Conservation (phyloP, 1,284 basidiomycete species). For the Trametes versicolor region DNA sequence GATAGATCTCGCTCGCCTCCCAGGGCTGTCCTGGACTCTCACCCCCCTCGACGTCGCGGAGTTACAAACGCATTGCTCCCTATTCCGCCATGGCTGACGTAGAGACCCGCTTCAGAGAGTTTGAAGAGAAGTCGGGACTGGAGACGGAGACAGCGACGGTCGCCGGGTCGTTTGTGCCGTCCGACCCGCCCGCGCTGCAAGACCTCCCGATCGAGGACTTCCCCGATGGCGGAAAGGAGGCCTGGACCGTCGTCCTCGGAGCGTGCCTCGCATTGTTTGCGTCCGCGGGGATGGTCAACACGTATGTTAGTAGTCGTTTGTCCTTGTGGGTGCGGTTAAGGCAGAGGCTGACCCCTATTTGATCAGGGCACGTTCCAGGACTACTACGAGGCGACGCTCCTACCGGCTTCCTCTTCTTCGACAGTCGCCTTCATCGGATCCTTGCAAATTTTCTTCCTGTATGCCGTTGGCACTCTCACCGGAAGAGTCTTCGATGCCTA, state of each 20-base stretch:
- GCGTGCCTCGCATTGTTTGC: slow-evolving; percentile 31
- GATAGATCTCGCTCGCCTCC: neutral
- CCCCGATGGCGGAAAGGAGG: slow-evolving; percentile 29
- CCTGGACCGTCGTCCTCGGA: slow-evolving; percentile 33
- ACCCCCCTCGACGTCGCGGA: slow-evolving; percentile 1
- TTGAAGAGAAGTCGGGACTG: slow-evolving; percentile 6
- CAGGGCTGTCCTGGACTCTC: neutral
- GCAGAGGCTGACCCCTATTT: neutral
- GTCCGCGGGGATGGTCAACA: slow-evolving; percentile 34
- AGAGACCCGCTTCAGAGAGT: neutral
- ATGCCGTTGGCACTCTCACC: slow-evolving; percentile 43
- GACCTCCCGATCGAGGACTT: slow-evolving; percentile 20
- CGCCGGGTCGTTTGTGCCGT: slow-evolving; percentile 1
- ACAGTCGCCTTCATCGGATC: slow-evolving; percentile 55
- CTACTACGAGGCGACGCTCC: slow-evolving; percentile 33
- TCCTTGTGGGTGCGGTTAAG: too few species aligned
- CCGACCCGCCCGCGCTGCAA: neutral
- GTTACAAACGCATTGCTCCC: neutral
- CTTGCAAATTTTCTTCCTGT: slow-evolving; percentile 53
- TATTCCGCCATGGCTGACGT: slow-evolving; percentile 6
- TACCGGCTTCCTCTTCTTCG: slow-evolving; percentile 30
- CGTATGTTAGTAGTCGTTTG: slow-evolving; percentile 24
- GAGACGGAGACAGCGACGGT: slow-evolving; percentile 6
- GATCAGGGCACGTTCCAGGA: slow-evolving; percentile 32
- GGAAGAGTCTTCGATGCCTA: slow-evolving; percentile 52